Evolutionary conservation across 176 grass and related monocot species (phyloP), one percentile per base, ranked within the genome.

Genomic region (Avena eriantha): DNA sequence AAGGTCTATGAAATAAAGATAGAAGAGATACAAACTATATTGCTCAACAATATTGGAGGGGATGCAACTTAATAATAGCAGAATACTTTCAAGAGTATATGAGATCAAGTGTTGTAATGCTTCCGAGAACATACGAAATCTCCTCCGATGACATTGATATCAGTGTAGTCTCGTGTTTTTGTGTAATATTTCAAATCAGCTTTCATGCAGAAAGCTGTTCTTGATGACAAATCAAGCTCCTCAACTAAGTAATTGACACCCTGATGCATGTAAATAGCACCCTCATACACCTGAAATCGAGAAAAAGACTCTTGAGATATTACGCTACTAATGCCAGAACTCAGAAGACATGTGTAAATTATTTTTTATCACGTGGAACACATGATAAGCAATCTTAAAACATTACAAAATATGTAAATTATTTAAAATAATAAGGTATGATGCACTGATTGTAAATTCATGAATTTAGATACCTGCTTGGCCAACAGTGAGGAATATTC

Each of bases 121-220:
- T 61, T 73, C 69, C 10, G 64, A 78, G 35, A 82, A 87, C 96
- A 41, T 96, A 94, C 96, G 86, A 94, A 88, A 51, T 98, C 92
- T 88, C 90, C 88, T 88, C 93, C 92, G 33, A 87, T 49, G 26
- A 98, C 93, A 84, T 89, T 84, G 74, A 98, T 86, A 71, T 94
- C 93, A 51, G 96, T 98, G 90, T 94, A 98, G 81, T 98, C 96
- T 63, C 96, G 82, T 53, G 84, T 94, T 87, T 96, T 96, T 51
- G 96, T 98, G 85, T 95, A 98, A 76, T 98, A 98, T 67, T 96
- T 98, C 79, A 98, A 89, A 92, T 96, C 96, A 88, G 88, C 93
- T 92, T 90, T 94, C 82, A 86, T 88, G 83, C 96, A 98, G 76
- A 96, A 92, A 67, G 90, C 96, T 84, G 85, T 93, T 77, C 73